A percentile compares a stretch with the other conserved stretches of the same genome.
These are phyloP conservation scores for Sporothrix globosa DNA, from an alignment of 2,329 filamentous ascomycete species.

Conservation along the genomic window DNA sequence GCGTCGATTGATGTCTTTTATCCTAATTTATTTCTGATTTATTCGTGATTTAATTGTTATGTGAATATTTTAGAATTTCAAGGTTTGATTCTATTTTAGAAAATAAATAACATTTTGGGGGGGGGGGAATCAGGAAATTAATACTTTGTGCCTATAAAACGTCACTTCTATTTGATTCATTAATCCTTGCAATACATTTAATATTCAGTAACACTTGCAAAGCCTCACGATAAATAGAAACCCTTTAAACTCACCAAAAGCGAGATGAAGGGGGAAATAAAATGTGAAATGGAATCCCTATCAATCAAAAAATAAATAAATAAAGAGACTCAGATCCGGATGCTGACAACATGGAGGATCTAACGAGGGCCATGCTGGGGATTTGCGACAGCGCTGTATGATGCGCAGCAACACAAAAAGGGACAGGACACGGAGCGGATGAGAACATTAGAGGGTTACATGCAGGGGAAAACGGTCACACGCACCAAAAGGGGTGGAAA, in stretches of 20 bases:
- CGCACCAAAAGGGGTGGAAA: background rate
- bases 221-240: background rate
- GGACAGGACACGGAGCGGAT: too few relatives aligned
- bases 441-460: background rate
- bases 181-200: background rate
- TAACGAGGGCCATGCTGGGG: background rate
- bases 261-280: too few relatives aligned
- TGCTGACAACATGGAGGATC: background rate
- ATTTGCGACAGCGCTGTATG: constrained; percentile 10
- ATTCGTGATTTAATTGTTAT: background rate
- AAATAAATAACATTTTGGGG: background rate
- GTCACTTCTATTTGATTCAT: background rate
- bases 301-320: background rate
- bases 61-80: background rate
- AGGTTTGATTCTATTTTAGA: background rate
- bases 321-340: background rate
- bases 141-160: background rate
- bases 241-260: background rate
- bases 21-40: background rate
- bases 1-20: too few relatives aligned
- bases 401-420: constrained; percentile 10
- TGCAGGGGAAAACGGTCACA: background rate
- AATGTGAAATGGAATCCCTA: background rate
- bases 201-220: background rate
- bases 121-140: too few relatives aligned